Base-by-base conservation (phyloP, 192 early-diverging fungal genomes). In the Podila verticillata region DNA sequence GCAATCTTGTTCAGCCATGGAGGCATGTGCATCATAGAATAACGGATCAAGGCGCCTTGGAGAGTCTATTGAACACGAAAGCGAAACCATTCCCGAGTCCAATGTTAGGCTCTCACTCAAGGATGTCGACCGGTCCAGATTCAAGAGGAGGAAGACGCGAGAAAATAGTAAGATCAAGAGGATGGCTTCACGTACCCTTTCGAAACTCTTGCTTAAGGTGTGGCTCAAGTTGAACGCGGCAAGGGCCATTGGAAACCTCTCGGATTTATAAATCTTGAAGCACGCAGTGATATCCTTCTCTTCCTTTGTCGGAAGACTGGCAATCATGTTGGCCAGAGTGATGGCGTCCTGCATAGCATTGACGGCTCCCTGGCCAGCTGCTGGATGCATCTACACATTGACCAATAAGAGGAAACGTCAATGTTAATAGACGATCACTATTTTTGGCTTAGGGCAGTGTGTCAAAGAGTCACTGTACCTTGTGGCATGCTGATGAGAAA, bases 271-370 rank as follows among this genome's bases (percentile, higher is more conserved):
- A 17, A 48, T 54, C 63, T 59, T 57, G 7, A 77, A 31, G 9
- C 44, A 61, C 5, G 39, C 57, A 7, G 61, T n/a, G 39, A 77
- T 70, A 19, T 64, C 64, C 12, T 56, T 2, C 19, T 26, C 35
- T 1, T 49, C 32, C 9, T 39, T 17, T 0, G 29, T 48, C 17
- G 58, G 65, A 2, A 77, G 68, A 28, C 59, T 61, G 57, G 65
- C 65, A 32, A 77, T 69, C 30, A 66, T 65, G 57, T 77, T 77
- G 48, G 74, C 74, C 9, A 77, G 67, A 36, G 68, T 65, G 12
- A 62, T 65, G 3, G 74, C 74, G 63, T 77, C 67, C 8, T 77
- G 74, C 74, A 77, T 69, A 5, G 74, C 74, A 30, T 69, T 77
- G 47, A 77, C 59, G 1, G 74, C 74, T 8, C 73, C 73, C 61